Evolutionary conservation across 1,284 basidiomycete genomes (phyloP).

Genomic region (Veloporphyrellus conicus): DNA sequence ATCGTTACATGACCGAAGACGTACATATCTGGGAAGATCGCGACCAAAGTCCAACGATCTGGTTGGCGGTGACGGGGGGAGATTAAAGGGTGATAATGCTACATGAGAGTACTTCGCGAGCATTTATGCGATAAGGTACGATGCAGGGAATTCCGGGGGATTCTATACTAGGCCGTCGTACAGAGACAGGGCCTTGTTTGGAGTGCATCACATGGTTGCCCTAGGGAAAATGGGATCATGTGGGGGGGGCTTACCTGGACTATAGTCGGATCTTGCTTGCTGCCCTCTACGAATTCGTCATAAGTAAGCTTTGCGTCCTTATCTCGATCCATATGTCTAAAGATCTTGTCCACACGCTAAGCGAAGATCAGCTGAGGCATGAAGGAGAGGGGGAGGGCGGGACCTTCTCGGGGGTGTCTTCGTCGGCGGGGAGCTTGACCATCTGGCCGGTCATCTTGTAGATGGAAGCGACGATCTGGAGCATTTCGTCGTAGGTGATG

Average conservation of each 20-base stretch:
- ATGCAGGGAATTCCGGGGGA: constrained; percentile 4
- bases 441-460: constrained; percentile 99
- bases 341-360: constrained; percentile 95
- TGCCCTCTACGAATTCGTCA: constrained; percentile 95
- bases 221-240: constrained; percentile 9
- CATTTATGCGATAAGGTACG: constrained; percentile 26
- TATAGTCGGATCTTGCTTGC: constrained; percentile 96
- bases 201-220: constrained; percentile 14
- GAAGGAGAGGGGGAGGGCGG: constrained; percentile 4
- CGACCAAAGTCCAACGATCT: constrained; percentile 20
- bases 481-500: constrained; percentile 98
- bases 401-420: constrained; percentile 99
- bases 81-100: constrained; percentile 31
- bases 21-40: constrained; percentile 24
- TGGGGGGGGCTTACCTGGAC: constrained; percentile 67
- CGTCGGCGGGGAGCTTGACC: constrained; percentile 96
- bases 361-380: constrained; percentile 12
- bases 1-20: constrained; percentile 28
- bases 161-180: constrained; percentile 72
- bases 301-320: constrained; percentile 87
- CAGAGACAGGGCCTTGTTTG: constrained; percentile 62
- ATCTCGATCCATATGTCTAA: constrained; percentile 88
- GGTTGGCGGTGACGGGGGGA: constrained; percentile 3
- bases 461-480: constrained; percentile 91
- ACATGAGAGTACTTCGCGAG: constrained; percentile 22